Base-by-base conservation (phyloP, 371 early-diverging fungal species). In the Rhizopus microsporus region DNA sequence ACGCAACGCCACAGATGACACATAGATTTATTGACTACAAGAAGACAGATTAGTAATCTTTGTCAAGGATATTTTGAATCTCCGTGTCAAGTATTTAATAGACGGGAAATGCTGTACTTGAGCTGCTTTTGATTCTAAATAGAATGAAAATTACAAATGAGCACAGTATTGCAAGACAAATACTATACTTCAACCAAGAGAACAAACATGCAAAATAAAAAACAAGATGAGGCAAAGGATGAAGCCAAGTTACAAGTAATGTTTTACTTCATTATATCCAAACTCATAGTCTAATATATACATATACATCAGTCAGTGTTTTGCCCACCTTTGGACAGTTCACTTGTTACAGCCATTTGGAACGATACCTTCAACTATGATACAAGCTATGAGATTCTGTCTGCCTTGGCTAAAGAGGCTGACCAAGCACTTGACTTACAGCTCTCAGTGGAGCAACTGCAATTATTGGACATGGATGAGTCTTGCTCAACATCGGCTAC, bases 271-370 rank as follows among this genome's bases (percentile, higher is more conserved):
- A 37, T 37, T 7, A 7, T 37, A 13, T 13, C 6, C 38, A 2
- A 10, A 10, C 38, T 37, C 13, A 42, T n/a, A 42, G 10, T 15
- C 15, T 42, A n/a, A 42, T 42, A n/a, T 29, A 23, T 23, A 23
- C 23, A 23, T 23, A 23, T 23, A 7, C 0, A 46, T 5, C 32
- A 65, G 65, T 48, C 63, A 34, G 34, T 54, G 0, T 67, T 67
- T 37, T 70, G 63, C 46, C 67, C 71, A 17, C 63, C 71, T 34
- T 31, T 70, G 2, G 71, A 70, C 9, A 37, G 60, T 17, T 63
- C 63, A n/a, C 59, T 70, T 34, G 51, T 70, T 49, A 57, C 53
- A 37, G 62, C 63, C 34, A 63, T 70, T 17, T 70, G 71, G 71
- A 63, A 57, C 37, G 71, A 66, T 31, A 60, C 63, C 9, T 49